Conservation (phyloP, 2,329 filamentous ascomycete species). For the Fusarium equiseti region DNA sequence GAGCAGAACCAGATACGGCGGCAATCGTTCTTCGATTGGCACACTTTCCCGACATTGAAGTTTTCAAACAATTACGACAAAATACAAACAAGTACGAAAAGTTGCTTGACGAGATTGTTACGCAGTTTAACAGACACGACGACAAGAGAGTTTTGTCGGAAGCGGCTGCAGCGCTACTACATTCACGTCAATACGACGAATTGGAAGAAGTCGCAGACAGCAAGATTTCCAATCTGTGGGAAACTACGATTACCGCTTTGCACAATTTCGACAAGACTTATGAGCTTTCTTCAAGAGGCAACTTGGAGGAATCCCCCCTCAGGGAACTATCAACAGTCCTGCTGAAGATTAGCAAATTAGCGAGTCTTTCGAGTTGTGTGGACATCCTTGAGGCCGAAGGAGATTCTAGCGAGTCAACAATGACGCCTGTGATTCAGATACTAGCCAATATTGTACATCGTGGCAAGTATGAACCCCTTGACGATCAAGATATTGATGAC, state of each 20-base stretch:
- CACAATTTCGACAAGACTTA: constrained; percentile 77
- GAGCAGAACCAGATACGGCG: constrained; percentile 87
- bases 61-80: constrained; percentile 90
- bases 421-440: constrained; percentile 70
- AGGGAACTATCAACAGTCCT: constrained; percentile 79
- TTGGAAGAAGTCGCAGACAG: constrained; percentile 86
- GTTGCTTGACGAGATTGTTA: constrained; percentile 90
- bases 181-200: constrained; percentile 88
- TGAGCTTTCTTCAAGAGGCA: constrained; percentile 78
- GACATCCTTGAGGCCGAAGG: constrained; percentile 76
- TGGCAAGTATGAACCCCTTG: constrained; percentile 75
- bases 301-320: constrained; percentile 73
- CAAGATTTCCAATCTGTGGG: constrained; percentile 87
- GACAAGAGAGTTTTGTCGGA: constrained; percentile 87
- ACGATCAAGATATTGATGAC: constrained; percentile 78
- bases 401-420: constrained; percentile 60
- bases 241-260: constrained; percentile 81
- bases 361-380: constrained; percentile 82
- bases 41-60: constrained; percentile 85
- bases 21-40: constrained; percentile 87
- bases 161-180: constrained; percentile 83
- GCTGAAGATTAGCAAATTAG: constrained; percentile 83
- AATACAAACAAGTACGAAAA: constrained; percentile 84
- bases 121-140: constrained; percentile 93
- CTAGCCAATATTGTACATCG: constrained; percentile 80